Evolutionary conservation across 2,329 filamentous ascomycete genomes (phyloP).

Genomic region (Cladosporium halotolerans): DNA sequence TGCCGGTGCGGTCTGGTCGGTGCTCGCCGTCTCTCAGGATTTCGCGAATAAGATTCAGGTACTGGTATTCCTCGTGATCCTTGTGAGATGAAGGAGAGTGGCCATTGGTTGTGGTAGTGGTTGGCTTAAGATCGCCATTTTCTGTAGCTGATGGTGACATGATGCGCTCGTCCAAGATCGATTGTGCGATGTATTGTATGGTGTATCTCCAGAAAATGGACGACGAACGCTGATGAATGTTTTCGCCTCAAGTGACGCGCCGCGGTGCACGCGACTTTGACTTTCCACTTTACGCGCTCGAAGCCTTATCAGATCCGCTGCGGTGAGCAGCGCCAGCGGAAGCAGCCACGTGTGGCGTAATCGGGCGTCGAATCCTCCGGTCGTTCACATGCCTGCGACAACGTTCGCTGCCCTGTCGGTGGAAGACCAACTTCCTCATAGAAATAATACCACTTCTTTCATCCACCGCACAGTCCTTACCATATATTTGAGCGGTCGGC

Average conservation of each 20-base stretch:
- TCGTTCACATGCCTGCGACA: conserved; percentile 7
- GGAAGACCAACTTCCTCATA: not conserved
- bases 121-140: conserved; percentile 19
- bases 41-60: conserved; percentile 78
- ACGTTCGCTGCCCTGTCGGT: not conserved
- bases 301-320: not conserved
- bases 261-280: not conserved
- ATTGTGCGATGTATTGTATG: not conserved
- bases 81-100: conserved; percentile 3
- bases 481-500: not conserved
- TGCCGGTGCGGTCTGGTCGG: conserved; percentile 89
- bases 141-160: conserved; percentile 30
- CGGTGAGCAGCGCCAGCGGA: not conserved
- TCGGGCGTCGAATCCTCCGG: not conserved
- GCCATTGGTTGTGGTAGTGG: conserved; percentile 5
- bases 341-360: not conserved
- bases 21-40: conserved; percentile 81
- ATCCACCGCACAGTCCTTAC: not conserved
- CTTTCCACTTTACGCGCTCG: conserved; percentile 5
- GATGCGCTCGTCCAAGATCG: not conserved
- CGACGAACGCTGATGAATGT: not conserved
- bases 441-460: not conserved
- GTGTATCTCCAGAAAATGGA: not conserved
- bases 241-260: not conserved
- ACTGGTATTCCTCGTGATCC: conserved; percentile 83